phyloP scores from a whole-genome alignment of 352 stramenopile species.

The Globisporangium polare region DNA sequence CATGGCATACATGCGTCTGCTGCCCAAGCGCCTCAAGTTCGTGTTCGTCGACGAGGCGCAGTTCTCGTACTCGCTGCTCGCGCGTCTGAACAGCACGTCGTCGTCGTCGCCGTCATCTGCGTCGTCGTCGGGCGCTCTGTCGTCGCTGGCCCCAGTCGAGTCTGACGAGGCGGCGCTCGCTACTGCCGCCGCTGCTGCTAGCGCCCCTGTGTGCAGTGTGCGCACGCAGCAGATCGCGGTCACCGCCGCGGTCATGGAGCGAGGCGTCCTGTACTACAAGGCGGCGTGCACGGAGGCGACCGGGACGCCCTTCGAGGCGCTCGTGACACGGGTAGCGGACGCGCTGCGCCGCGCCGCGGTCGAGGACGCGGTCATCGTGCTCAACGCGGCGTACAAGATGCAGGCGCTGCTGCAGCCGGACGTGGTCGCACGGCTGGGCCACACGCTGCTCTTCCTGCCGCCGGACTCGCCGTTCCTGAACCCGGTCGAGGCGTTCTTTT shows the following conservation, averaged over 20 bases:
- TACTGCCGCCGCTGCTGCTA: background rate
- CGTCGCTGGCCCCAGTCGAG: too few species aligned
- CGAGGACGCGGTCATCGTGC: background rate
- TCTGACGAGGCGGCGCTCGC: too few species aligned
- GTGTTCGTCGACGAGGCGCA: background rate
- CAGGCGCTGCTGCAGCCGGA: background rate
- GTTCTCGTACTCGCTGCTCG: slow-evolving; percentile 3
- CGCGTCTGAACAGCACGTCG: background rate
- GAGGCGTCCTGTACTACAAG: background rate
- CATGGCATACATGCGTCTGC: slow-evolving; percentile 1
- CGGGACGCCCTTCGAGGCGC: background rate
- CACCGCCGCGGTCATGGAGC: background rate
- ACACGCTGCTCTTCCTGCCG: background rate
- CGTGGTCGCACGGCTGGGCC: background rate
- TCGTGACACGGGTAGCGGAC: background rate
- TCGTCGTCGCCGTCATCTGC: background rate
- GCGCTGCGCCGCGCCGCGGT: background rate
- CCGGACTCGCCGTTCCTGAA: slow-evolving; percentile 1
- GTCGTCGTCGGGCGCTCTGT: too few species aligned
- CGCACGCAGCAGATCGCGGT: background rate
- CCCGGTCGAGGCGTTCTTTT: background rate
- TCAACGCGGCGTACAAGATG: background rate
- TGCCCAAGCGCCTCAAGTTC: slow-evolving; percentile 1
- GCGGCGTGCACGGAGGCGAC: background rate
- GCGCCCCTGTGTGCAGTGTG: background rate